These are phyloP conservation scores for Kwoniella shivajii DNA, from an alignment of 1,284 basidiomycete species.

Conservation along the genomic window DNA sequence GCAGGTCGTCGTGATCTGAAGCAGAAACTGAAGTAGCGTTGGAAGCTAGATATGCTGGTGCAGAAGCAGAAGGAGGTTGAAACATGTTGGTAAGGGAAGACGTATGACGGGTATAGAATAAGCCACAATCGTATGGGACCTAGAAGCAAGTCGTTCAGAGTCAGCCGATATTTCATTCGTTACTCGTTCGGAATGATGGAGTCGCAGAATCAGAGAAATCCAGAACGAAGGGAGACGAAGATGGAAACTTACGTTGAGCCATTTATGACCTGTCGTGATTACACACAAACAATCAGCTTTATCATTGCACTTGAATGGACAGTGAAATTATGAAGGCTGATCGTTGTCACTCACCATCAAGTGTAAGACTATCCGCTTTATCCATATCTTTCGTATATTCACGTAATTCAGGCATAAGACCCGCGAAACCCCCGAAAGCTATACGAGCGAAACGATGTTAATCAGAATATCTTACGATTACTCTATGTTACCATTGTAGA, in stretches of 20 bases:
- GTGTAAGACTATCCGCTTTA: constrained; percentile 56
- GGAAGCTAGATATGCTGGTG: constrained; percentile 55
- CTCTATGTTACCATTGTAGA: too few relatives aligned
- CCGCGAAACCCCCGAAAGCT: constrained; percentile 59
- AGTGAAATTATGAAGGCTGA: background rate
- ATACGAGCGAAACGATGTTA: constrained; percentile 3
- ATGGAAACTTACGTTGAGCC: constrained; percentile 49
- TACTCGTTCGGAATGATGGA: background rate
- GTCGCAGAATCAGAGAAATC: background rate
- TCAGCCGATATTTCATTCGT: too few relatives aligned
- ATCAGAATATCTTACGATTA: too few relatives aligned
- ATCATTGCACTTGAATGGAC: background rate
- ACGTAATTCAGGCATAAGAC: constrained; percentile 52
- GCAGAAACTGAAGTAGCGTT: constrained; percentile 1
- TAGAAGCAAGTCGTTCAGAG: constrained; percentile 8
- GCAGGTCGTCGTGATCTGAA: constrained; percentile 7
- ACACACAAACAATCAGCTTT: background rate
- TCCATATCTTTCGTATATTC: constrained; percentile 52
- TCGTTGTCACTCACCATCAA: constrained; percentile 55
- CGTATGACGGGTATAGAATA: constrained; percentile 56
- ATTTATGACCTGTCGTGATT: constrained; percentile 53
- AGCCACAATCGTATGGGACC: constrained; percentile 59
- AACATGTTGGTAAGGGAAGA: constrained; percentile 50
- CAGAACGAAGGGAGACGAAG: background rate
- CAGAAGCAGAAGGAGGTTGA: constrained; percentile 52